A percentile compares a stretch with the other conserved stretches of the same genome.
Conservation (phyloP, 306 rosid genomes). For the Trifolium subterraneum region DNA sequence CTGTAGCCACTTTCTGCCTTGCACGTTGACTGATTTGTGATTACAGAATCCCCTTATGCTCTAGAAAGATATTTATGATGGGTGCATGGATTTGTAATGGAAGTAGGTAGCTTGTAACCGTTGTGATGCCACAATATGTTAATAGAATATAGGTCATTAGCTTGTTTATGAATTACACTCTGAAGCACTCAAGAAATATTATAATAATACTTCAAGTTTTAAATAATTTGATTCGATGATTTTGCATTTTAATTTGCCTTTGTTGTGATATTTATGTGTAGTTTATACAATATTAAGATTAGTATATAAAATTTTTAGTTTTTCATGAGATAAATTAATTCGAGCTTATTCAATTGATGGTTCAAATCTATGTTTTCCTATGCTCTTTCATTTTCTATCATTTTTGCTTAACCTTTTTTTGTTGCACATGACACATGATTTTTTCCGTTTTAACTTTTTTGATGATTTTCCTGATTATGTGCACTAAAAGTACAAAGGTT, state of each 20-base stretch:
- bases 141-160: not conserved
- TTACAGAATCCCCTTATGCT: not conserved
- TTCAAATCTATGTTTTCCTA: constrained; percentile 7
- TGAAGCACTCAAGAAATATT: constrained; percentile 3
- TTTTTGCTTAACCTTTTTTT: constrained; percentile 10
- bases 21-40: constrained; percentile 13
- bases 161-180: constrained; percentile 29
- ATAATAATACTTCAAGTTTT: constrained; percentile 7
- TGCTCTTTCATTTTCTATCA: constrained; percentile 16
- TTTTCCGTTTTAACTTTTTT: constrained; percentile 13
- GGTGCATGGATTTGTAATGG: constrained; percentile 6
- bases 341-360: not conserved
- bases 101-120: not conserved
- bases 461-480: constrained; percentile 23
- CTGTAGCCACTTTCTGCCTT: constrained; percentile 17
- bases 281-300: constrained; percentile 19
- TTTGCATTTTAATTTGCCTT: constrained; percentile 15
- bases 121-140: constrained; percentile 5
- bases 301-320: not conserved
- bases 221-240: constrained; percentile 28
- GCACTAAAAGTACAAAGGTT: not conserved
- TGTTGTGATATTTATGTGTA: not conserved
- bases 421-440: not conserved
- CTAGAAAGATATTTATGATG: constrained; percentile 6
- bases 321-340: constrained; percentile 11